Evolutionary conservation across 2,329 filamentous ascomycete species (phyloP), one percentile per base, ranked within the genome.

Genomic region (Fusarium pseudocircinatum): DNA sequence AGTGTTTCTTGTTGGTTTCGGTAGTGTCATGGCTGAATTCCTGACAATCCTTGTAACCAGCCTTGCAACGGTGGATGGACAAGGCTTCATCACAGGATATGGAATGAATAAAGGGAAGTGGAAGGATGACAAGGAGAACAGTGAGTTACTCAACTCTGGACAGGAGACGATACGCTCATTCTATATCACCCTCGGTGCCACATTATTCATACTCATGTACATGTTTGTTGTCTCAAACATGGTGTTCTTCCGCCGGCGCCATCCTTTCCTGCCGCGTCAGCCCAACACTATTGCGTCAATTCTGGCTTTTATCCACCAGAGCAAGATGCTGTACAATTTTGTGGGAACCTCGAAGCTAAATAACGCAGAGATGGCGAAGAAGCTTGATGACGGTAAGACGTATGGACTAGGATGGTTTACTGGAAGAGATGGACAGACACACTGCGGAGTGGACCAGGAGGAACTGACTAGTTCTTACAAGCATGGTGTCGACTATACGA

Each of bases 341-440:
- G 91, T 94, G 20, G 90, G 89, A 46, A 94, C 92, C 28, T 88
- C 91, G 69, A 89, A 89, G 81, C 82, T 91, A 57, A 88, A 86
- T 73, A 89, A 87, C 60, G 82, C 84, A 20, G 82, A 90, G 78
- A 93, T 94, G 90, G 89, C 87, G 72, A 81, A 81, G 63, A 85
- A 86, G 79, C 84, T 95, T 40, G 88, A 89, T 68, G 82, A 80
- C 15, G 82, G 88, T n/a, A 87, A 88, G 83, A 90, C 85, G 44
- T 96, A 95, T 80, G 93, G 92, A 3, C 81, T 95, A 39, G 93
- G 93, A 2, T 95, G 93, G 93, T 95, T 95, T 77, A 83, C 84
- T 44, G 93, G 93, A 0, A 84, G 93, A 24, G 93, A 96, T 80
- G 90, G 91, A 7, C 87, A 92, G 80, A 88, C 89, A 70, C 93